Evolutionary conservation across 805 yeast species (phyloP).

Genomic region (Saccharomycopsis amapae): DNA sequence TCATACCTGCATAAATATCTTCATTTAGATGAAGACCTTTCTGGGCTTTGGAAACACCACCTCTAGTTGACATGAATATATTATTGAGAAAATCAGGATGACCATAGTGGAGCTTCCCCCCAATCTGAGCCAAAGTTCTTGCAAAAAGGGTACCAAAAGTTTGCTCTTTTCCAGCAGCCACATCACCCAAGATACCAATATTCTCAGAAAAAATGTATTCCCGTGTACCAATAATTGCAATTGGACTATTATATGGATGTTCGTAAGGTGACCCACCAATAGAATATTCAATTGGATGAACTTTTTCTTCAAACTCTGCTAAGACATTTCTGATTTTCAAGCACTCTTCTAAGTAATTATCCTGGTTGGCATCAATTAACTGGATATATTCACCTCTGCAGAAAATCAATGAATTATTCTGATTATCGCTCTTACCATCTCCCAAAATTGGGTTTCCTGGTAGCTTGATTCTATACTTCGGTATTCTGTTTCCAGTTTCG

Average conservation of each 20-base stretch:
- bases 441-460: constrained; percentile 81
- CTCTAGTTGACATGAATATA: constrained; percentile 74
- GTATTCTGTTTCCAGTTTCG: constrained; percentile 51
- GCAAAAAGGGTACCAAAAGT: constrained; percentile 83
- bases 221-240: constrained; percentile 78
- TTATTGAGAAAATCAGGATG: constrained; percentile 79
- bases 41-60: constrained; percentile 83
- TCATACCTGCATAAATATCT: constrained; percentile 84
- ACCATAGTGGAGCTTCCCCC: constrained; percentile 80
- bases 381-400: constrained; percentile 78
- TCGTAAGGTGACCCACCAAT: constrained; percentile 31
- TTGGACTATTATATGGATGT: constrained; percentile 43
- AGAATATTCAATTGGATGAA: constrained; percentile 7
- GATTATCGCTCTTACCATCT: constrained; percentile 81
- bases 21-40: constrained; percentile 77
- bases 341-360: constrained; percentile 76
- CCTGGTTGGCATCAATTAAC: constrained; percentile 78
- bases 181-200: constrained; percentile 74
- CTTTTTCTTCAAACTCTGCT: constrained; percentile 64
- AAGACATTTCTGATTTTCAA: constrained; percentile 67
- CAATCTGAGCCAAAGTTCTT: constrained; percentile 72
- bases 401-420: constrained; percentile 67
- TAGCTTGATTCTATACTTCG: constrained; percentile 55
- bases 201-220: constrained; percentile 81
- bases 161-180: constrained; percentile 85